Percentiles rank a stretch among this genome's conserved stretches.
These are phyloP conservation scores for Kockiozyma suomiensis DNA, from an alignment of 805 yeast species.

Conservation along the genomic window DNA sequence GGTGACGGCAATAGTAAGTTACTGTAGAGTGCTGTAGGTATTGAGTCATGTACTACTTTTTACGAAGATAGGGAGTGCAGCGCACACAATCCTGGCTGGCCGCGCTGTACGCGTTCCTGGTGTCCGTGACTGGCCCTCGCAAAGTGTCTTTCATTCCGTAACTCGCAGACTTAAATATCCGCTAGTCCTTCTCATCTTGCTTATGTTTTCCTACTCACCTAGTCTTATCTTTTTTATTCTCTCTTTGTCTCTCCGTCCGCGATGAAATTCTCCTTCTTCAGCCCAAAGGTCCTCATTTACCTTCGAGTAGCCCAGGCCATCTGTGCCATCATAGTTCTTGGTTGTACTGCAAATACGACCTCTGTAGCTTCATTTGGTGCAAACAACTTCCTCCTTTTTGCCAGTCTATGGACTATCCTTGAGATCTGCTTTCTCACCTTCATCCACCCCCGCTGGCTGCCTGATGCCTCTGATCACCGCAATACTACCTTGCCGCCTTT, in stretches of 20 bases:
- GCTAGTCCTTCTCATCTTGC: background rate
- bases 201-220: background rate
- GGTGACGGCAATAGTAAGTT: too few relatives aligned
- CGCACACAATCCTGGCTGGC: too few relatives aligned
- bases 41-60: too few relatives aligned
- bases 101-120: too few relatives aligned
- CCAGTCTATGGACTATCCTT: slow-evolving; percentile 12
- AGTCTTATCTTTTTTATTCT: background rate
- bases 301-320: slow-evolving; percentile 9
- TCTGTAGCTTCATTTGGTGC: background rate
- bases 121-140: too few relatives aligned
- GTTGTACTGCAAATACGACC: slow-evolving; percentile 14
- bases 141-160: too few relatives aligned
- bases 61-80: too few relatives aligned
- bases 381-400: slow-evolving; percentile 11
- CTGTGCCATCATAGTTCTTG: slow-evolving; percentile 19
- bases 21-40: too few relatives aligned
- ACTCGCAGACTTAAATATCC: background rate
- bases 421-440: slow-evolving; percentile 1
- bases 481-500: slow-evolving; percentile 12
- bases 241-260: background rate
- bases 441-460: slow-evolving; percentile 6
- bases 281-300: background rate
- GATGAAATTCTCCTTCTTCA: background rate
- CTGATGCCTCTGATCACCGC: background rate